Base-by-base conservation (phyloP, 2,329 filamentous ascomycete genomes). In the Talaromyces rugulosus region DNA sequence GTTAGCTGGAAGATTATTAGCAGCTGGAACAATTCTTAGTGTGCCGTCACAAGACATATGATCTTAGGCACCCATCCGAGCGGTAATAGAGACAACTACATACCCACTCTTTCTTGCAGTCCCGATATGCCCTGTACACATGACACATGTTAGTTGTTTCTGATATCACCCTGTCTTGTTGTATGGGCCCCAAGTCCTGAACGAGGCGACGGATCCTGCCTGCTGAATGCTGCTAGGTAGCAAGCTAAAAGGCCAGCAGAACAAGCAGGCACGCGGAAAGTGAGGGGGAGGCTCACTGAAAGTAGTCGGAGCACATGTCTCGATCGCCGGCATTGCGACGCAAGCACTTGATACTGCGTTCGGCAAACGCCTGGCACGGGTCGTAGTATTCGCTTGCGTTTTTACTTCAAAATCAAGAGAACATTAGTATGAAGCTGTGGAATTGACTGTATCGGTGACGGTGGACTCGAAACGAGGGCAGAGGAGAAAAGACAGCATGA, bases 41-140 rank as follows among this genome's bases (percentile, higher is more conserved):
- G 33, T 59, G 2, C 58, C 55, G 9, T 53, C 54, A 9, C 42
- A 14, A 58, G 16, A 14, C 52, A 47, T 16, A 2, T n/a, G 59
- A n/a, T 42, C n/a, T 18, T 3, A 7, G 18, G 33, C n/a, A n/a
- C 16, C 5, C 36, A 40, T 40, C 16, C 36, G 7, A 40, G 36
- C 16, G 14, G 16, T n/a, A 6, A n/a, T 12, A 18, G 55, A 56
- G 4, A n/a, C 8, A 27, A 16, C 12, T 16, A 78, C 85, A 70
- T 83, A 96, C 92, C 93, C 93, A 97, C 80, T 88, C 85, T 79
- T 96, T 93, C 77, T 97, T 97, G 78, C 94, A 98, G 65, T 96
- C 92, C 63, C 92, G 87, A 76, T 97, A 98, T 57, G 92, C 92
- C 78, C 92, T 96, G 60, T 36, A 61, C 18, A 42, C 31, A 36